Evolutionary conservation across 192 early-diverging fungal genomes (phyloP).

Genomic region (Coemansia sp.): DNA sequence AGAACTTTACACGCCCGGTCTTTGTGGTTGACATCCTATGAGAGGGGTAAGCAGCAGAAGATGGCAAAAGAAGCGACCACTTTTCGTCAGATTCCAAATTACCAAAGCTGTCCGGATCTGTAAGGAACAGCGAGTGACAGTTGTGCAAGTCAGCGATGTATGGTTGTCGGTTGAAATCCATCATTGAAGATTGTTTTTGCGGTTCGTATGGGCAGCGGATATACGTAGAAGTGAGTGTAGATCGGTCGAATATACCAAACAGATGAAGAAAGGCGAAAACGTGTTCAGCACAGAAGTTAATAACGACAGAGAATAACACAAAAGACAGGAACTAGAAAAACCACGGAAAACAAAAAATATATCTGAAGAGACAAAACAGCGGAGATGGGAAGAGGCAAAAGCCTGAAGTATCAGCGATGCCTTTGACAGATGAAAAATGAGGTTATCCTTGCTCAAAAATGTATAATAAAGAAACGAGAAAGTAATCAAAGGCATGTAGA

Average conservation of each 20-base stretch:
- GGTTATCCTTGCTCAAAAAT: neutral
- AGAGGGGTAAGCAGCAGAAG: constrained; percentile 8
- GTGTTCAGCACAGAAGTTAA: neutral
- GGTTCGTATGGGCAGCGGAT: neutral
- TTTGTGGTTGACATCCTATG: constrained; percentile 31
- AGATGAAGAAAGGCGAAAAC: neutral
- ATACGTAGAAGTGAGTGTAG: neutral
- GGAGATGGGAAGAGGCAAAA: neutral
- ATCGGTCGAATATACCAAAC: constrained; percentile 4
- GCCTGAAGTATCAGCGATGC: neutral
- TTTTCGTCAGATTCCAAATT: constrained; percentile 4
- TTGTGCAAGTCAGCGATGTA: neutral
- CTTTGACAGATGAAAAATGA: neutral
- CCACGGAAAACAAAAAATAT: neutral
- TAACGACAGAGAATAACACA: neutral
- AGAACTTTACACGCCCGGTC: constrained; percentile 74
- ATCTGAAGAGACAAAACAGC: neutral
- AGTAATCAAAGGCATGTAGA: neutral
- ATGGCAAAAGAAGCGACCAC: constrained; percentile 4
- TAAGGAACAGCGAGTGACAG: constrained; percentile 6
- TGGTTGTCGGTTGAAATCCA: constrained; percentile 8
- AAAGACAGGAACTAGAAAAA: neutral
- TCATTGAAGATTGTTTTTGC: constrained; percentile 6
- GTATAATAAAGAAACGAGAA: neutral
- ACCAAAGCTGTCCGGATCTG: constrained; percentile 2